Evolutionary conservation across 2,329 filamentous ascomycete species (phyloP).

Genomic region (Fusarium albidum): DNA sequence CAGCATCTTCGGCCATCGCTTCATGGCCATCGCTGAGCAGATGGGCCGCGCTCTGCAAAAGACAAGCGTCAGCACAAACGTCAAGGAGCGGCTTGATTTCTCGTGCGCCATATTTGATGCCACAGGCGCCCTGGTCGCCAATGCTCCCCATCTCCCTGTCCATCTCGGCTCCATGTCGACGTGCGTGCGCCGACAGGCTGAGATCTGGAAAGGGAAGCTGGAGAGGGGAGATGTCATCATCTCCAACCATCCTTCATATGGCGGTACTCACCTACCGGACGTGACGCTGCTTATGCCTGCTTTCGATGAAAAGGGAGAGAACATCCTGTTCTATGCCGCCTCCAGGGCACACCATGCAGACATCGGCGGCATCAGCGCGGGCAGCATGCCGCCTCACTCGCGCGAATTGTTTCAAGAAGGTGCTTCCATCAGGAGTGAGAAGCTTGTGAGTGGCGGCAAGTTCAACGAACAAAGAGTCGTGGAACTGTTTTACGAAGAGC

Average conservation of each 20-base stretch:
- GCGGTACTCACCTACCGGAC: slow-evolving; percentile 83
- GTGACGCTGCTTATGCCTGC: slow-evolving; percentile 84
- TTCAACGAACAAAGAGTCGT: slow-evolving; percentile 82
- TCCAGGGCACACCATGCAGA: slow-evolving; percentile 86
- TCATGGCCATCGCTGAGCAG: slow-evolving; percentile 87
- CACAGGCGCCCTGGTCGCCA: slow-evolving; percentile 78
- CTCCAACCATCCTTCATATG: slow-evolving; percentile 84
- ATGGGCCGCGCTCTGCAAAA: slow-evolving; percentile 85
- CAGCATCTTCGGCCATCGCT: slow-evolving; percentile 81
- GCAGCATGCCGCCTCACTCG: slow-evolving; percentile 81
- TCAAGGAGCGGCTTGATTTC: slow-evolving; percentile 84
- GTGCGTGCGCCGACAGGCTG: slow-evolving; percentile 78
- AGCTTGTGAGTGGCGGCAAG: slow-evolving; percentile 77
- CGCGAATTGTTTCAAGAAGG: slow-evolving; percentile 70
- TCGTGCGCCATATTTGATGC: slow-evolving; percentile 83
- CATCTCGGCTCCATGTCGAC: slow-evolving; percentile 86
- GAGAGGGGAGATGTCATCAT: slow-evolving; percentile 83
- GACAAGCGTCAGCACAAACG: slow-evolving; percentile 81
- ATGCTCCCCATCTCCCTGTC: slow-evolving; percentile 81
- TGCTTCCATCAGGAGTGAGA: slow-evolving; percentile 69
- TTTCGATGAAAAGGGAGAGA: slow-evolving; percentile 69
- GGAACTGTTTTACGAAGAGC: slow-evolving; percentile 76
- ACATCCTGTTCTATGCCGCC: slow-evolving; percentile 84
- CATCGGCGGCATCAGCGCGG: slow-evolving; percentile 82
- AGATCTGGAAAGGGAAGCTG: slow-evolving; percentile 80